These are phyloP conservation scores for Drechslerella dactyloides DNA, from an alignment of 2,329 filamentous ascomycete species.

Conservation along the genomic window DNA sequence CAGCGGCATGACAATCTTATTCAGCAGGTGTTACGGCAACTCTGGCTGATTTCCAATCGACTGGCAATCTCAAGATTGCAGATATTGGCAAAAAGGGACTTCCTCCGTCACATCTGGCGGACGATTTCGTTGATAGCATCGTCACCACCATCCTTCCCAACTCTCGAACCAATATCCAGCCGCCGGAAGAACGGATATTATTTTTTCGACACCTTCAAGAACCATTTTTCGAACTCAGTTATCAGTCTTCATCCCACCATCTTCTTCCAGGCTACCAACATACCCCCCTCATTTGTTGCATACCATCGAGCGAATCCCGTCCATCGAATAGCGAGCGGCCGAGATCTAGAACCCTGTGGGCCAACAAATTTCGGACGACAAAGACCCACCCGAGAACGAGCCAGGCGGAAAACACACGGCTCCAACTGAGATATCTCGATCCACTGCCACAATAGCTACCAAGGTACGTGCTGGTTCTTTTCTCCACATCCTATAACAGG, in stretches of 20 bases:
- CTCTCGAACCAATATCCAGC: not conserved
- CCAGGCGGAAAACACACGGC: not conserved
- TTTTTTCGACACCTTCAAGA: not conserved
- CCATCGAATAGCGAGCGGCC: not conserved
- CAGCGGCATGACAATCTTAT: constrained; percentile 5
- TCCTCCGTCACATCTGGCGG: not conserved
- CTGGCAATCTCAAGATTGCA: constrained; percentile 7
- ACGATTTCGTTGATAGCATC: not conserved
- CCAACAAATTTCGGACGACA: not conserved
- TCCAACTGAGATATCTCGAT: constrained; percentile 3
- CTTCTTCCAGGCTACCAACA: constrained; percentile 7
- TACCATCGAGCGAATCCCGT: constrained; percentile 4
- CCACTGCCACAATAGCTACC: not conserved
- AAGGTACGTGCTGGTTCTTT: constrained; percentile 28
- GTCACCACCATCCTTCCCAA: not conserved
- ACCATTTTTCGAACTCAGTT: not conserved
- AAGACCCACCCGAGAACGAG: not conserved
- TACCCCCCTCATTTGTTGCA: not conserved
- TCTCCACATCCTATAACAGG: not conserved
- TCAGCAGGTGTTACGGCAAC: constrained; percentile 28
- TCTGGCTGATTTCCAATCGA: constrained; percentile 29
- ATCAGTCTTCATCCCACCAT: constrained; percentile 1
- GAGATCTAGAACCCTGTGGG: constrained; percentile 19
- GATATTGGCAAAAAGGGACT: constrained; percentile 17
- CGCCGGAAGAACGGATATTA: not conserved